These are phyloP conservation scores for Pseudisothecium myosuroides DNA, from an alignment of 225 moss, liverwort and hornwort genomes.

Conservation along the genomic window DNA sequence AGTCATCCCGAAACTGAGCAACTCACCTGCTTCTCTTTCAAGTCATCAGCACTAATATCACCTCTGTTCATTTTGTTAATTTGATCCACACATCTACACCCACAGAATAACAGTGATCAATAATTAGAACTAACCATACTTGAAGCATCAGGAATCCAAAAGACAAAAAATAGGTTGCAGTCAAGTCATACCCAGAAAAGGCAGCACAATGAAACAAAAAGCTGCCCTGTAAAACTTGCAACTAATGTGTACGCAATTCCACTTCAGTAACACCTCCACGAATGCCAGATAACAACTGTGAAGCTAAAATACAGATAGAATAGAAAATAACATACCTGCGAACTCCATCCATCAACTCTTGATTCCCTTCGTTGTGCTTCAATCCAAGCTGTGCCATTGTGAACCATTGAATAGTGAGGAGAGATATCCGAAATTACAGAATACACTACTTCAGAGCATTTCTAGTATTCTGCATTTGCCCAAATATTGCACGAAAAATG, in stretches of 20 bases:
- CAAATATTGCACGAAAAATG: background rate
- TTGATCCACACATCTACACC: constrained; percentile 79
- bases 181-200: background rate
- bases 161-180: background rate
- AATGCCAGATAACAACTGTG: background rate
- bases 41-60: constrained; percentile 90
- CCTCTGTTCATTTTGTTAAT: constrained; percentile 98
- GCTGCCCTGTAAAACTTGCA: background rate
- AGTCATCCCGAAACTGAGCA: background rate
- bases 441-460: background rate
- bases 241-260: background rate
- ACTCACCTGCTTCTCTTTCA: constrained; percentile 97
- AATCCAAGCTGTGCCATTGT: constrained; percentile 55
- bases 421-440: background rate
- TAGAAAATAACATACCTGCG: constrained; percentile 45
- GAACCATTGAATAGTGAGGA: background rate
- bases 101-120: background rate
- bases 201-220: background rate
- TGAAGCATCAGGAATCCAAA: background rate
- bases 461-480: background rate
- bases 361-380: constrained; percentile 77
- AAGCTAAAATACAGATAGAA: background rate
- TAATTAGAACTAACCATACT: background rate
- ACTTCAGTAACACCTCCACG: background rate
- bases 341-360: constrained; percentile 84